These are phyloP conservation scores for Heterobasidion occidentale DNA, from an alignment of 1,284 basidiomycete species.

Conservation along the genomic window DNA sequence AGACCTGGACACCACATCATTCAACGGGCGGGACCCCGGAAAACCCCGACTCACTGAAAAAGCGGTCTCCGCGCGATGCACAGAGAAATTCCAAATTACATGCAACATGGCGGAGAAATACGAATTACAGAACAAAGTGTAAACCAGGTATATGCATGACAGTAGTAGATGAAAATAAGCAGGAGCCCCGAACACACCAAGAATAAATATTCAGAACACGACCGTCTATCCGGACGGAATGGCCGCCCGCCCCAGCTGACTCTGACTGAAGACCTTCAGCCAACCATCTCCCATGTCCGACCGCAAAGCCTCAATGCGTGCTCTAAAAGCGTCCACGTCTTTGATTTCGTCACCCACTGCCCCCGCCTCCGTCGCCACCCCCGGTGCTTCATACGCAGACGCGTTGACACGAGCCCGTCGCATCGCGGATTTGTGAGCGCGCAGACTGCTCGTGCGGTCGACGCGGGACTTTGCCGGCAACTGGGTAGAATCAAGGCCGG, in stretches of 20 bases:
- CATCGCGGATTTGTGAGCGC: conserved; percentile 25
- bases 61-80: not conserved
- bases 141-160: not conserved
- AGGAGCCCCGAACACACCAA: not conserved
- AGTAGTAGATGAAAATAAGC: not conserved
- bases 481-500: not conserved
- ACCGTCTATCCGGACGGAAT: conserved; percentile 10
- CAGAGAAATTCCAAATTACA: too few species aligned
- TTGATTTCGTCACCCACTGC: conserved; percentile 26
- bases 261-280: conserved; percentile 77
- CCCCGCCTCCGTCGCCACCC: conserved; percentile 19
- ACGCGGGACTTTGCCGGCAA: not conserved
- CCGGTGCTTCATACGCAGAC: conserved; percentile 53
- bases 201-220: not conserved
- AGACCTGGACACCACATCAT: not conserved
- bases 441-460: conserved; percentile 5
- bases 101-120: too few species aligned
- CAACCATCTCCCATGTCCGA: conserved; percentile 83
- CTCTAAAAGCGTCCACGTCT: conserved; percentile 65
- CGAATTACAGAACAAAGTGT: not conserved
- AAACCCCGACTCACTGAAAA: conserved; percentile 12
- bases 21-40: conserved; percentile 18
- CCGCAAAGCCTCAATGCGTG: conserved; percentile 72
- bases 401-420: conserved; percentile 48
- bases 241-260: conserved; percentile 25